Evolutionary conservation across 2,329 filamentous ascomycete species (phyloP), one percentile per base, ranked within the genome.

Genomic region (Macroventuria anomochaeta): DNA sequence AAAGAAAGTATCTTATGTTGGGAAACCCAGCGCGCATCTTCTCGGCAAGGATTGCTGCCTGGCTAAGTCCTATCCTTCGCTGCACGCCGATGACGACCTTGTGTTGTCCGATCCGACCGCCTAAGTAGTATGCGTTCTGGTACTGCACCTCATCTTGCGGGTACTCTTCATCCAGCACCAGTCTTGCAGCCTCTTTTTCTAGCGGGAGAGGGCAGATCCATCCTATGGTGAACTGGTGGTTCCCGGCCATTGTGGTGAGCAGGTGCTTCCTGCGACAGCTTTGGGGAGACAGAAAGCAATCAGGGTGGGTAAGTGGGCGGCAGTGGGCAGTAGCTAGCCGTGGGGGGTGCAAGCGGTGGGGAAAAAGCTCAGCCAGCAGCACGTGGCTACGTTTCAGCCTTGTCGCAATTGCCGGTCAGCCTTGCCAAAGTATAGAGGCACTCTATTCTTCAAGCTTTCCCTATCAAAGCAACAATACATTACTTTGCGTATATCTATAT

Each of bases 1-100:
- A 18, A 1, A 64, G 15, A 37, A 62, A 58, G 32, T 50, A 58
- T 15, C 46, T 53, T 37, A 63, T 60, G 32, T 55, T 55, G 3
- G 53, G 52, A 26, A 59, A 62, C 2, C 42, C 49, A 46, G 25
- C 32, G 28, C 43, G 41, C 56, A 63, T 59, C 40, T 50, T 56
- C 23, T 41, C 49, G 13, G 39, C 39, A 21, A 41, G 39, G 17
- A 18, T 8, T 10, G 39, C n/a, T 2, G 39, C 39, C 3, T 5
- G 5, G 13, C 8, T 31, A 2, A 31, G 26, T 29, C 39, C 39
- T 31, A 31, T 41, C 15, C 20, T 10, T 3, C 39, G 15, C 26
- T 41, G 39, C 17, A 41, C 25, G 3, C 39, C 39, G 7, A 41
- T 31, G 21, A 41, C 25, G 10, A 41, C 39, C 17, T 21, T 7